Base-by-base conservation (phyloP, 176 grass and related monocot genomes). In the Oryza rufipogon region DNA sequence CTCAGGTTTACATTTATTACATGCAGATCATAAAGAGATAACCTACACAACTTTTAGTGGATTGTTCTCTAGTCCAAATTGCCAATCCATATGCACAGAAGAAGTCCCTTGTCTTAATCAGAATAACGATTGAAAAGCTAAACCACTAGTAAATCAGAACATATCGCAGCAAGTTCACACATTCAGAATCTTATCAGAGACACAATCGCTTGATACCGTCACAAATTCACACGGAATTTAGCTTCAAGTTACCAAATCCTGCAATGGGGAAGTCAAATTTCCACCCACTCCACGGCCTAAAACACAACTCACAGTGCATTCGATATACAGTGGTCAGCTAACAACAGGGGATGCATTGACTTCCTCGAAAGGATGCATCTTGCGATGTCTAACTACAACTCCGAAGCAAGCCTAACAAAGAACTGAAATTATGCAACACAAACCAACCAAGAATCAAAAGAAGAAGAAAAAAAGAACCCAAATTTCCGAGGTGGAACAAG, bases 301-400 rank as follows among this genome's bases (percentile, higher is more conserved):
- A 84, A 84, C 75, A 68, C n/a, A 30, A 65, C 17, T 23, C 38
- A 41, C 39, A 20, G 80, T 3, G n/a, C 30, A 80, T 66, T 25
- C 42, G 28, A 19, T 61, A 64, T 26, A 80, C 44, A 65, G 68
- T 36, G 20, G 14, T 70, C 17, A 58, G 2, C 54, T 23, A 63
- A 63, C 68, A 68, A 32, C 46, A 67, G 63, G 54, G 38, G 48
- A 41, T 0, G n/a, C 76, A 51, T 60, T 32, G 77, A 68, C 64
- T 51, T 76, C 26, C 20, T 75, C 80, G n/a, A 44, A 89, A 81
- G 23, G 38, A 45, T 44, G 7, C 54, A 85, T 44, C 16, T 33
- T 73, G 16, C 42, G 64, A 68, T 68, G 69, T 17, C 15, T 19
- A 54, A 63, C 22, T 72, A 15, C 41, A 34, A 76, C 22, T 22